Conservation (phyloP, 164 flowering plant species). For the Warburgia ugandensis region DNA sequence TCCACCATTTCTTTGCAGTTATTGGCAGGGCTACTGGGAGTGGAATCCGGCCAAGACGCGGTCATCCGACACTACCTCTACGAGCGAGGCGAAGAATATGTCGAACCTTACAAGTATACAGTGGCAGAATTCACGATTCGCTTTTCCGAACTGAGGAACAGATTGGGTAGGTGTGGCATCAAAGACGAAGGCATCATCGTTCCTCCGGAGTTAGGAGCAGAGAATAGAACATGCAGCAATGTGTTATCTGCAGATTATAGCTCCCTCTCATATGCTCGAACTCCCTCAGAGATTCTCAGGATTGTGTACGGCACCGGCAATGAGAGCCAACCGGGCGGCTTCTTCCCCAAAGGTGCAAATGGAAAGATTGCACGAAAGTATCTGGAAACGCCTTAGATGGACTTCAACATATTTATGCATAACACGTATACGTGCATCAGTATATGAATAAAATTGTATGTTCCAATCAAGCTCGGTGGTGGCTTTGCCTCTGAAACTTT, state of each 20-base stretch:
- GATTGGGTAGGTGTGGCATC: conserved; percentile 10
- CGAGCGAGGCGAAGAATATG: conserved; percentile 9
- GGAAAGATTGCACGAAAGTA: conserved; percentile 1
- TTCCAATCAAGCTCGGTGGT: no score
- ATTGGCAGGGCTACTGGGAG: conserved; percentile 15
- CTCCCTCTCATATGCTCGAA: not conserved
- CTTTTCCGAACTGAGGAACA: conserved; percentile 14
- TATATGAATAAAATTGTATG: no score
- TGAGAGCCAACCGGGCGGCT: conserved; percentile 32
- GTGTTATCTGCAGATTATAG: not conserved
- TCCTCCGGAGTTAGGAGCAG: conserved; percentile 13
- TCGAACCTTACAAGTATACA: conserved; percentile 9
- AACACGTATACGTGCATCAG: no score
- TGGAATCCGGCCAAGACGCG: conserved; percentile 22
- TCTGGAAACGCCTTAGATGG: no score
- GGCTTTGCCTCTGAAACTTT: no score
- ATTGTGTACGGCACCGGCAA: conserved; percentile 10
- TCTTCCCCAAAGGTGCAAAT: conserved; percentile 13
- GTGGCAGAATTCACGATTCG: conserved; percentile 18
- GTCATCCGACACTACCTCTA: conserved; percentile 13
- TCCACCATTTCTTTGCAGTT: conserved; percentile 9
- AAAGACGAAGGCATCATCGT: conserved; percentile 20
- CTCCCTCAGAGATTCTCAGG: conserved; percentile 11
- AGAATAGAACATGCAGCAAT: conserved; percentile 9
- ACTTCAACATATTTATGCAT: no score